phyloP scores from a whole-genome alignment of 306 rosid genomes.

The Carpinus viminea region DNA sequence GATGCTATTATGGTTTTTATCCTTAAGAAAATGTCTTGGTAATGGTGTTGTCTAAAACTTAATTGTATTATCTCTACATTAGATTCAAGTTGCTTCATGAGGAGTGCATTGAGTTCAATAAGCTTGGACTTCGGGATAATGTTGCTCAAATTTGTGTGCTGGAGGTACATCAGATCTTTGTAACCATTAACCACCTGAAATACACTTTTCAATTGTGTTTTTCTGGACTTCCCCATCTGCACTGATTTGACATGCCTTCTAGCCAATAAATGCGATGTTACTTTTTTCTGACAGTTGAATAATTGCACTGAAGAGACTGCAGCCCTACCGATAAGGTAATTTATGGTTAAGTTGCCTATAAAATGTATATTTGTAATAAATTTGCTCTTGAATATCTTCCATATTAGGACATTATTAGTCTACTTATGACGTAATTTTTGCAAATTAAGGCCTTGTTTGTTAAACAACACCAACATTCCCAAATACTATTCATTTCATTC shows the following conservation, averaged over 20 bases:
- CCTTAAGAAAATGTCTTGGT: slow-evolving; percentile 5
- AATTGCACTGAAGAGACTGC: slow-evolving; percentile 28
- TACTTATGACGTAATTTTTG: neutral
- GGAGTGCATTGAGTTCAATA: slow-evolving; percentile 78
- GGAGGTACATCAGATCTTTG: slow-evolving; percentile 53
- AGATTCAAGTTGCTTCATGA: slow-evolving; percentile 85
- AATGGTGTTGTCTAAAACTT: neutral
- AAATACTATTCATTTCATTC: no score
- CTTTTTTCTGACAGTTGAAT: slow-evolving; percentile 46
- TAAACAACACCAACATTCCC: no score
- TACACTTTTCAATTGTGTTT: neutral
- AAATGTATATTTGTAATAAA: neutral
- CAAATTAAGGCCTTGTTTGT: neutral
- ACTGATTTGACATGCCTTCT: slow-evolving; percentile 6
- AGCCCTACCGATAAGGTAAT: slow-evolving; percentile 57
- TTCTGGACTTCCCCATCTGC: neutral
- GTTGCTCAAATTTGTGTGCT: slow-evolving; percentile 90
- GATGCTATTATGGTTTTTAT: neutral
- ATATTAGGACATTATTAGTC: neutral
- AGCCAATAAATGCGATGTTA: slow-evolving; percentile 6
- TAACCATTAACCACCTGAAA: slow-evolving; percentile 7
- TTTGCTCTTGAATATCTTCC: slow-evolving; percentile 7
- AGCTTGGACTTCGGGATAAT: slow-evolving; percentile 93
- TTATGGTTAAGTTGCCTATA: neutral
- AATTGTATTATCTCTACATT: slow-evolving; percentile 9